phyloP scores from a whole-genome alignment of 352 stramenopile genomes.

The Pythium scleroteichum region DNA sequence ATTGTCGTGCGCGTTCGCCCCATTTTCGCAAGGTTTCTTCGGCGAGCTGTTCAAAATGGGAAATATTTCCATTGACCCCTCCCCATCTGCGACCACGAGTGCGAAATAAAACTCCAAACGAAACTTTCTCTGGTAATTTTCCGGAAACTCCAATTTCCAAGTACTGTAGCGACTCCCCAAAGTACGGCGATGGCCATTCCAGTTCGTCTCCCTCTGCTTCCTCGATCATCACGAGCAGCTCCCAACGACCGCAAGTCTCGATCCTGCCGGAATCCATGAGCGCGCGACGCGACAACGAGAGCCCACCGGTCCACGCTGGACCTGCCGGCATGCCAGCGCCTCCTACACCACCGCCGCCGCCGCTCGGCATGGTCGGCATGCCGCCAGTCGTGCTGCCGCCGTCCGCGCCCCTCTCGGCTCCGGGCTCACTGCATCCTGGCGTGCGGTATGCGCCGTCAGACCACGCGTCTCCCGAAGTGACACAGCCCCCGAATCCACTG shows the following conservation, averaged over 20 bases:
- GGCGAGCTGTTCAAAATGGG: conserved; percentile 23
- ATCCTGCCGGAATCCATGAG: conserved; percentile 16
- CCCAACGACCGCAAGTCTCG: background rate
- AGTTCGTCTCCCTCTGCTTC: background rate
- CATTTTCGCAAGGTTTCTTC: conserved; percentile 31
- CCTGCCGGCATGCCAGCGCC: conserved; percentile 3
- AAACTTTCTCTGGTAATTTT: conserved; percentile 32
- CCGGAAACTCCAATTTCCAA: background rate
- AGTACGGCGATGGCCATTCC: background rate
- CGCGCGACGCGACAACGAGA: conserved; percentile 27
- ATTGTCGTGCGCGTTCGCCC: conserved; percentile 29
- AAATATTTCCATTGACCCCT: conserved; percentile 31
- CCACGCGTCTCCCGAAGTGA: conserved; percentile 63
- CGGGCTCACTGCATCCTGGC: conserved; percentile 24
- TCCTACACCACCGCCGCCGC: conserved; percentile 19
- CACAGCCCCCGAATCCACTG: conserved; percentile 62
- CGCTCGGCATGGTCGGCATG: conserved; percentile 24
- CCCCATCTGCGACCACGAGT: background rate
- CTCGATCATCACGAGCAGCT: background rate
- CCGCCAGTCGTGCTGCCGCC: conserved; percentile 27
- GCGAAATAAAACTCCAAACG: conserved; percentile 9
- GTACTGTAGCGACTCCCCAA: conserved; percentile 7
- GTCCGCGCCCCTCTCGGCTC: conserved; percentile 15
- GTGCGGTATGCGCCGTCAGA: conserved; percentile 55
- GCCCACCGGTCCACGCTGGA: conserved; percentile 16